These are phyloP conservation scores for Sinapis alba DNA, from an alignment of 441 rosid species.

Conservation along the genomic window DNA sequence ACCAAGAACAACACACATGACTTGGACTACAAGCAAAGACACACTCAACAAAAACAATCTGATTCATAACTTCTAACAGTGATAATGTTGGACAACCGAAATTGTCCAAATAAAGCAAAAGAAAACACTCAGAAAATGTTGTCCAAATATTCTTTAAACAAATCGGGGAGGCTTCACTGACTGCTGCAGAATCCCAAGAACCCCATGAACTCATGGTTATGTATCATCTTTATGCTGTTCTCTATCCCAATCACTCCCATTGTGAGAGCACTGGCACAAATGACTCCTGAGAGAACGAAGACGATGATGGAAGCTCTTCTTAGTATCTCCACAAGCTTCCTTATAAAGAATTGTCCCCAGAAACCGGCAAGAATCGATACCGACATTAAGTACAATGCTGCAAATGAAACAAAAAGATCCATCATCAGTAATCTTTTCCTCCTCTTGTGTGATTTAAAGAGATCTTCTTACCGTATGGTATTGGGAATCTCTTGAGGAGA, in stretches of 20 bases:
- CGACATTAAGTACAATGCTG: conserved; percentile 69
- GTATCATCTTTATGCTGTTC: conserved; percentile 65
- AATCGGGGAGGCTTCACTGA: conserved; percentile 43
- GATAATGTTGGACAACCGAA: conserved; percentile 54
- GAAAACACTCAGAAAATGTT: neutral
- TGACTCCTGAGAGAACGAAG: conserved; percentile 82
- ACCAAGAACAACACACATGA: conserved; percentile 23
- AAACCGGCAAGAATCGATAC: conserved; percentile 81
- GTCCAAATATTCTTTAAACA: neutral
- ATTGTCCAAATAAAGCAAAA: conserved; percentile 44
- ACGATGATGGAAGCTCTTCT: conserved; percentile 73
- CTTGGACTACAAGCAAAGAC: conserved; percentile 25
- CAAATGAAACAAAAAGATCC: conserved; percentile 18
- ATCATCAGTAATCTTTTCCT: neutral
- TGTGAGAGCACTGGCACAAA: conserved; percentile 80
- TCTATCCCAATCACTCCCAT: conserved; percentile 83
- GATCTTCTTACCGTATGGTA: conserved; percentile 71
- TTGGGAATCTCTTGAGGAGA: conserved; percentile 88
- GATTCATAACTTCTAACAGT: neutral
- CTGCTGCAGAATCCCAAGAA: conserved; percentile 77
- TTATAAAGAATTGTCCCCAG: conserved; percentile 86
- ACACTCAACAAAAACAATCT: neutral
- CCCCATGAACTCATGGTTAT: conserved; percentile 86
- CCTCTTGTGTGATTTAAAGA: neutral
- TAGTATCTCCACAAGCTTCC: conserved; percentile 58